Percentiles rank a stretch among this genome's conserved stretches.
Evolutionary conservation across 2,329 filamentous ascomycete genomes (phyloP).

Genomic region (Fusarium concolor): DNA sequence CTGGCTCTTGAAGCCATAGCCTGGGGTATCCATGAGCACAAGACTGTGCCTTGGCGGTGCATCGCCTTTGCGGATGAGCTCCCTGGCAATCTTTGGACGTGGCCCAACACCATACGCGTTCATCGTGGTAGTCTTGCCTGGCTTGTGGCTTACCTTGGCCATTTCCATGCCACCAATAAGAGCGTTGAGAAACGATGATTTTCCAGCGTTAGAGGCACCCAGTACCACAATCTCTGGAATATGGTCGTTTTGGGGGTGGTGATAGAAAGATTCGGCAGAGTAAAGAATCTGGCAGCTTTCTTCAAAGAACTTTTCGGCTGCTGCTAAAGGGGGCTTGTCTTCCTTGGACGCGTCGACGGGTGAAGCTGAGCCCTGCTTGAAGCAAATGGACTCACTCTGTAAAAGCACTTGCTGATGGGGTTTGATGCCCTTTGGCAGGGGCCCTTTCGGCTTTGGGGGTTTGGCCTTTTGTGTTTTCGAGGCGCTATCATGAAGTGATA

Average conservation of each 20-base stretch:
- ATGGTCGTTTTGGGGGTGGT: conserved; percentile 63
- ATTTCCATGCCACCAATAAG: conserved; percentile 66
- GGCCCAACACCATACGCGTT: conserved; percentile 68
- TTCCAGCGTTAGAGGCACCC: conserved; percentile 89
- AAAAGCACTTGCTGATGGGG: conserved; percentile 34
- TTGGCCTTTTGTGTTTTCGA: conserved; percentile 14
- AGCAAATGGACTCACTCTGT: conserved; percentile 41
- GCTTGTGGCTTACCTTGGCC: conserved; percentile 62
- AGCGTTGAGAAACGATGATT: conserved; percentile 88
- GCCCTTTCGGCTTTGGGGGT: conserved; percentile 7
- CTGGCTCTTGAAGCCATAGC: conserved; percentile 61
- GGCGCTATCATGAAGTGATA: not conserved
- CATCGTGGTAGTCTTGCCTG: conserved; percentile 66
- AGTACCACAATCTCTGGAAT: conserved; percentile 78
- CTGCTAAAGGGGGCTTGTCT: conserved; percentile 43
- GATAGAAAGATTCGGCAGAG: conserved; percentile 60
- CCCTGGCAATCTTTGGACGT: conserved; percentile 45
- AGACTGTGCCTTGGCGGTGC: conserved; percentile 60
- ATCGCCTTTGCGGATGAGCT: conserved; percentile 50
- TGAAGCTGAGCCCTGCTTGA: conserved; percentile 15
- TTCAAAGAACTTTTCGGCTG: conserved; percentile 51
- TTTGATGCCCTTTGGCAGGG: conserved; percentile 34
- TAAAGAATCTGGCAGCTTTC: conserved; percentile 58
- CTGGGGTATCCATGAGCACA: conserved; percentile 63
- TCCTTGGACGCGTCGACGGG: conserved; percentile 32